Percentiles rank a stretch among this genome's conserved stretches.
Evolutionary conservation across 2,329 filamentous ascomycete genomes (phyloP).

Genomic region (Ceratocystis cacaofunesta): DNA sequence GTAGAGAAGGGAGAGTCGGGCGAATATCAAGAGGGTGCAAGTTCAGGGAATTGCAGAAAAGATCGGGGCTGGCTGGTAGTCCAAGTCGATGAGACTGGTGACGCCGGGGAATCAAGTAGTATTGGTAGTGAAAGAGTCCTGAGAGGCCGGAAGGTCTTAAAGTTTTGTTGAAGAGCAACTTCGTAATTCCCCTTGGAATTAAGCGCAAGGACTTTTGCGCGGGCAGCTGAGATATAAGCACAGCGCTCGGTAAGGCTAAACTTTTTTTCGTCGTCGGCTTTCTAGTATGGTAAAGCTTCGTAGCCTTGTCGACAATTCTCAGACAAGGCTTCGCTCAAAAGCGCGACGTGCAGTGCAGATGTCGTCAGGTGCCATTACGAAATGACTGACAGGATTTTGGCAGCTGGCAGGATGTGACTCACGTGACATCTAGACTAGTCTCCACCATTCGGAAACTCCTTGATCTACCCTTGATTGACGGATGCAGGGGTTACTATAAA

Average conservation of each 20-base stretch:
- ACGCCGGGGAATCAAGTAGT: neutral
- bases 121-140: no score
- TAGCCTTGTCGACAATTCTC: neutral
- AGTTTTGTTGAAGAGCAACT: no score
- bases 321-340: neutral
- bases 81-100: neutral
- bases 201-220: neutral
- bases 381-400: neutral
- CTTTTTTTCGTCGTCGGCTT: neutral
- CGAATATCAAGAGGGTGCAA: neutral
- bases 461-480: slow-evolving; percentile 1
- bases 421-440: neutral
- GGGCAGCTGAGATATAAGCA: neutral
- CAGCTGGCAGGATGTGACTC: neutral
- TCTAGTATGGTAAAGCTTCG: neutral
- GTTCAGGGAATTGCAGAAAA: neutral
- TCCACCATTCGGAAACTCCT: neutral
- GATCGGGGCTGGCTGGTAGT: neutral
- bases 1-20: neutral
- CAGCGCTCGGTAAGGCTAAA: neutral
- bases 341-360: neutral
- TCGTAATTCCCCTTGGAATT: neutral
- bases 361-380: neutral
- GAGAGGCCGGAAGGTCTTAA: no score
- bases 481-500: neutral